A percentile compares a stretch with the other conserved stretches of the same genome.
These are phyloP conservation scores for Sporothrix sp. DNA, from an alignment of 2,329 filamentous ascomycete species.

Conservation along the genomic window DNA sequence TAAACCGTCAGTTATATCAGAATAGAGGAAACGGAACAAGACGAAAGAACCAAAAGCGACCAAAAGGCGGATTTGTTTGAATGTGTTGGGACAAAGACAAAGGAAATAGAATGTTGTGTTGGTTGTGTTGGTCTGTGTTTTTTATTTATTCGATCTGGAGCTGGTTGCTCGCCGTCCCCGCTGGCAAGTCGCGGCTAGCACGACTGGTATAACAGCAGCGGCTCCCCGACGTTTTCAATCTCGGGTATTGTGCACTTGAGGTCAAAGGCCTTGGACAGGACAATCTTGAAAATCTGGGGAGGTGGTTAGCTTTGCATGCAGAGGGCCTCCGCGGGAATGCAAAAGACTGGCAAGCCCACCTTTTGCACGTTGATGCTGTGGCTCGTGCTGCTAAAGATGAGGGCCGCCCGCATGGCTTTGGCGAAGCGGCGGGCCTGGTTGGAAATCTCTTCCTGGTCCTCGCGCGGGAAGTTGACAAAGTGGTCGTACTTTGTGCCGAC, in stretches of 20 bases:
- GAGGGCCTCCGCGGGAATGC: too few relatives aligned
- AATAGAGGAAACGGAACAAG: background rate
- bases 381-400: conserved; percentile 98
- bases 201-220: conserved; percentile 80
- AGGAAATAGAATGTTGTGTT: background rate
- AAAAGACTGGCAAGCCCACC: conserved; percentile 41
- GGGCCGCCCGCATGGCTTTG: conserved; percentile 92
- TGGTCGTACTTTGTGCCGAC: conserved; percentile 98
- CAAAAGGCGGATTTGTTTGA: background rate
- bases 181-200: conserved; percentile 30
- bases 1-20: conserved; percentile 9
- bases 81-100: conserved; percentile 5
- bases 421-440: conserved; percentile 95
- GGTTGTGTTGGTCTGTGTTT: background rate
- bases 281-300: conserved; percentile 94
- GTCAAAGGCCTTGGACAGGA: conserved; percentile 96
- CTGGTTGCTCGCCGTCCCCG: too few relatives aligned
- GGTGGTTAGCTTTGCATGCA: conserved; percentile 5
- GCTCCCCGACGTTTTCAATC: conserved; percentile 96
- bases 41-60: background rate
- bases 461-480: conserved; percentile 95
- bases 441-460: conserved; percentile 97
- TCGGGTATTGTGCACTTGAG: conserved; percentile 98
- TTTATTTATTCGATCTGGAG: background rate
- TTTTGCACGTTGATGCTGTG: conserved; percentile 99